Conservation (phyloP, 75 land plant species). For the Cryptomeria japonica region DNA sequence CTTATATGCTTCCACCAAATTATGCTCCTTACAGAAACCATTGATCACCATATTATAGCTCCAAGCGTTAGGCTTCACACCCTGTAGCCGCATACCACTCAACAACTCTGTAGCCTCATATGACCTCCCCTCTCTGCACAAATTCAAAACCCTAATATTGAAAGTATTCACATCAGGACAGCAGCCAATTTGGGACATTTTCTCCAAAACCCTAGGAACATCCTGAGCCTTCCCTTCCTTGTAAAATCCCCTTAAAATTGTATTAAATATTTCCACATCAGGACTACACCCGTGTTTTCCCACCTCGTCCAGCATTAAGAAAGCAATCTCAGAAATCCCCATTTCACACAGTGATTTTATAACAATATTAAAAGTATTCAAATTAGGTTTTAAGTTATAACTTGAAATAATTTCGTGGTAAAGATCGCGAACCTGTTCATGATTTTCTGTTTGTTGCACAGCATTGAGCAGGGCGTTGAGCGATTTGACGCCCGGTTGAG, state of each 20-base stretch:
- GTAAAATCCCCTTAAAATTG: conserved; percentile 46
- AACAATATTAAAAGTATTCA: conserved; percentile 33
- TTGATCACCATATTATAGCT: conserved; percentile 59
- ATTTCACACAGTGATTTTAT: conserved; percentile 46
- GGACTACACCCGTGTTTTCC: conserved; percentile 45
- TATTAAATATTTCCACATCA: conserved; percentile 58
- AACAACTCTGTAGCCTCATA: conserved; percentile 37
- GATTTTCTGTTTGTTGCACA: conserved; percentile 18
- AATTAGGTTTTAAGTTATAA: conserved; percentile 33
- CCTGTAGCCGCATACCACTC: conserved; percentile 25
- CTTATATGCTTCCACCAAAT: conserved; percentile 46
- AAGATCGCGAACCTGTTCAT: conserved; percentile 16
- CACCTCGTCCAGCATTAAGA: conserved; percentile 45
- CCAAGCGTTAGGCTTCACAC: conserved; percentile 40
- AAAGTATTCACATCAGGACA: conserved; percentile 46
- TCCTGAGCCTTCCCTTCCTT: conserved; percentile 28
- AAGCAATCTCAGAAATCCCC: conserved; percentile 34
- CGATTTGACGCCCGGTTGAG: conserved; percentile 43
- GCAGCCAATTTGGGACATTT: conserved; percentile 46
- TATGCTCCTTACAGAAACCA: conserved; percentile 41
- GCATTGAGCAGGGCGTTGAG: conserved; percentile 57
- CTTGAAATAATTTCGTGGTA: conserved; percentile 19
- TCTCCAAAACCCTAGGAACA: conserved; percentile 55
- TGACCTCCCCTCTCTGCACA: conserved; percentile 33
- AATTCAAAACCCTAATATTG: conserved; percentile 54